These are phyloP conservation scores for Pseudocercospora eumusae DNA, from an alignment of 2,329 filamentous ascomycete genomes.

Conservation along the genomic window DNA sequence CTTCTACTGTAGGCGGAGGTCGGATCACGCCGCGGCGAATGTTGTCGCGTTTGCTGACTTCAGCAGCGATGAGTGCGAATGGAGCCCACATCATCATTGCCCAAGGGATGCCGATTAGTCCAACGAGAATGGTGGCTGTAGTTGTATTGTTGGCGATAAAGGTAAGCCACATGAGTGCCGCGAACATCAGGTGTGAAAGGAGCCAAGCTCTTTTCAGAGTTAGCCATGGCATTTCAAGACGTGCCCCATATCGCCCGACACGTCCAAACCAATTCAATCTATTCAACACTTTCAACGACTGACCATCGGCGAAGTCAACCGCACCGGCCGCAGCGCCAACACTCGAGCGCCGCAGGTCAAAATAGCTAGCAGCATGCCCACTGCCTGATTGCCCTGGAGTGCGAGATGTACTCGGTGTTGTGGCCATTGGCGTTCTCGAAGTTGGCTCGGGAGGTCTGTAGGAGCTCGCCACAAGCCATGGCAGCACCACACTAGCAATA, in stretches of 20 bases:
- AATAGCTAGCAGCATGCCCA: constrained; percentile 10
- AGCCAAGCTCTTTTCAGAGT: constrained; percentile 90
- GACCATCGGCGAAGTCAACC: constrained; percentile 10
- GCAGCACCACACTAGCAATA: constrained; percentile 76
- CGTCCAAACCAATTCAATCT: constrained; percentile 13
- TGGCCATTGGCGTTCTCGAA: constrained; percentile 44
- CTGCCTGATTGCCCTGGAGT: constrained; percentile 15
- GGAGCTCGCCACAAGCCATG: constrained; percentile 80
- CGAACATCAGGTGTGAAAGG: constrained; percentile 79
- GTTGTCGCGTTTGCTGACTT: constrained; percentile 81
- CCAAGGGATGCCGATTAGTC: constrained; percentile 85
- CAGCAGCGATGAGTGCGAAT: constrained; percentile 90
- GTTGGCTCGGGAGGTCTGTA: constrained; percentile 57
- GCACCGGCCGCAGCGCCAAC: constrained; percentile 13
- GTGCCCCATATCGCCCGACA: constrained; percentile 7
- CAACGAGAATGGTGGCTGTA: constrained; percentile 74
- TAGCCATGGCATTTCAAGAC: constrained; percentile 74
- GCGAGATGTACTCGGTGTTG: constrained; percentile 36
- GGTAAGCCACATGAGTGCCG: constrained; percentile 77
- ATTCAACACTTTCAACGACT: not conserved
- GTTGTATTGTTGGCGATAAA: constrained; percentile 72
- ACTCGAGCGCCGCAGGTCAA: constrained; percentile 12
- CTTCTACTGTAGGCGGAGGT: constrained; percentile 39
- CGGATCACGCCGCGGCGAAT: constrained; percentile 56
- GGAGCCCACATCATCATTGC: constrained; percentile 86